Evolutionary conservation across 768 basidiomycete species (phyloP).

Genomic region (Boletus coccyginus): DNA sequence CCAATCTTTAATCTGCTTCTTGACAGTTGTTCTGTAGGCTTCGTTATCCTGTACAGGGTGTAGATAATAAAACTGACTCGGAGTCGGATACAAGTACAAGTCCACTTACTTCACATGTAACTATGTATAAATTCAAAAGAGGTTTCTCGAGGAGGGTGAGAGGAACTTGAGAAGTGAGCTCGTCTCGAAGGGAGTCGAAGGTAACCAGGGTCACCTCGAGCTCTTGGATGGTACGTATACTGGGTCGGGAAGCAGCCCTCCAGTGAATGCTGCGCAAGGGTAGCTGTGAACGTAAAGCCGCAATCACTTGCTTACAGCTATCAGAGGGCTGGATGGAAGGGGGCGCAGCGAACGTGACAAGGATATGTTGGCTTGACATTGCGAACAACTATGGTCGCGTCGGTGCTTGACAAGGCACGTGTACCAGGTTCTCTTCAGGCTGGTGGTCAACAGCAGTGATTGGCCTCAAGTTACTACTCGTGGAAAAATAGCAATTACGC

Average conservation of each 20-base stretch:
- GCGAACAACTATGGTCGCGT: neutral
- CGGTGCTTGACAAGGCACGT: neutral
- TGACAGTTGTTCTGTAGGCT: slow-evolving; percentile 70
- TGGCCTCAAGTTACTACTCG: neutral
- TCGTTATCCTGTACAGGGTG: slow-evolving; percentile 51
- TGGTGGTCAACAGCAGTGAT: neutral
- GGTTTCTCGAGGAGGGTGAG: slow-evolving; percentile 82
- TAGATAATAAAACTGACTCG: slow-evolving; percentile 8
- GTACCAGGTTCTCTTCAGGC: neutral
- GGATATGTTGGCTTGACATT: slow-evolving; percentile 49
- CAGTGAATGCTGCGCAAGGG: slow-evolving; percentile 92
- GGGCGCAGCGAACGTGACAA: slow-evolving; percentile 68
- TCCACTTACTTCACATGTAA: slow-evolving; percentile 80
- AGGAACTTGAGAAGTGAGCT: slow-evolving; percentile 72
- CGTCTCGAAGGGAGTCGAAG: slow-evolving; percentile 67
- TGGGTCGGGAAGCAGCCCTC: slow-evolving; percentile 71
- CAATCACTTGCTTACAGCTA: slow-evolving; percentile 68
- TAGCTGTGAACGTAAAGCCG: slow-evolving; percentile 63
- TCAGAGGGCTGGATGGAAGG: slow-evolving; percentile 64
- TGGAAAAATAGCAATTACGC: slow-evolving; percentile 10
- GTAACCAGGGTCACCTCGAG: slow-evolving; percentile 74
- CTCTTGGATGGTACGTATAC: slow-evolving; percentile 84
- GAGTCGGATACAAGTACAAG: neutral
- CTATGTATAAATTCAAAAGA: slow-evolving; percentile 80
- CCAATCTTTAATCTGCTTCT: slow-evolving; percentile 94